A percentile compares a stretch with the other conserved stretches of the same genome.
Evolutionary conservation across 768 basidiomycete genomes (phyloP).

Genomic region (Basidioascus undulatus): DNA sequence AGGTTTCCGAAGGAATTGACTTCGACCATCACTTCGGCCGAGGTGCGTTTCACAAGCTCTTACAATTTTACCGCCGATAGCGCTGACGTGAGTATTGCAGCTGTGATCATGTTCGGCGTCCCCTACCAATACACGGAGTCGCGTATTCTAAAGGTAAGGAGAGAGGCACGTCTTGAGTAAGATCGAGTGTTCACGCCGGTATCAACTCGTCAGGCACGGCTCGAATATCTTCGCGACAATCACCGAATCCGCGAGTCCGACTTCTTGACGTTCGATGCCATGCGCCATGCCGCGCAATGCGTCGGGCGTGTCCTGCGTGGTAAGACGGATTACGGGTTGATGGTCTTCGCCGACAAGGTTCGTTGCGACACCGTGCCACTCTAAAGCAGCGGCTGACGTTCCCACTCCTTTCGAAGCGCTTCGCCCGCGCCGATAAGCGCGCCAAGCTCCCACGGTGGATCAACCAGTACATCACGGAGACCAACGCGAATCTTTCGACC

Average conservation of each 20-base stretch:
- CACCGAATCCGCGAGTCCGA: constrained; percentile 97
- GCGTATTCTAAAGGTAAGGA: constrained; percentile 51
- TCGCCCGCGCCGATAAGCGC: constrained; percentile 68
- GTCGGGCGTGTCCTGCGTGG: constrained; percentile 92
- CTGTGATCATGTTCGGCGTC: constrained; percentile 88
- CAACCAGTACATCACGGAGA: constrained; percentile 97
- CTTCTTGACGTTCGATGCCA: constrained; percentile 95
- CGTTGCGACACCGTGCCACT: background rate
- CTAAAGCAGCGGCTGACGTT: background rate
- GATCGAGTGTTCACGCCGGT: no score
- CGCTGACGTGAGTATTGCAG: no score
- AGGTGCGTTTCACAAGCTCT: constrained; percentile 24
- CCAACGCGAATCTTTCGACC: constrained; percentile 86
- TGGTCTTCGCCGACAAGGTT: constrained; percentile 98
- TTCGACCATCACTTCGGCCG: constrained; percentile 99
- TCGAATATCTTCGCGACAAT: constrained; percentile 93
- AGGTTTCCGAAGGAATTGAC: constrained; percentile 99
- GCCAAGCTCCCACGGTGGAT: constrained; percentile 97
- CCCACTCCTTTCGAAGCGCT: constrained; percentile 36
- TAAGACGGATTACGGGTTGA: constrained; percentile 93
- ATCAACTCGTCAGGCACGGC: constrained; percentile 56
- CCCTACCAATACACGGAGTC: constrained; percentile 69
- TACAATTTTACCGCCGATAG: no score
- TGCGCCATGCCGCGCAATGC: constrained; percentile 97
- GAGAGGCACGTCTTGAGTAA: no score